These are phyloP conservation scores for Luzula sylvatica DNA, from an alignment of 176 grass and related monocot species.

Conservation along the genomic window DNA sequence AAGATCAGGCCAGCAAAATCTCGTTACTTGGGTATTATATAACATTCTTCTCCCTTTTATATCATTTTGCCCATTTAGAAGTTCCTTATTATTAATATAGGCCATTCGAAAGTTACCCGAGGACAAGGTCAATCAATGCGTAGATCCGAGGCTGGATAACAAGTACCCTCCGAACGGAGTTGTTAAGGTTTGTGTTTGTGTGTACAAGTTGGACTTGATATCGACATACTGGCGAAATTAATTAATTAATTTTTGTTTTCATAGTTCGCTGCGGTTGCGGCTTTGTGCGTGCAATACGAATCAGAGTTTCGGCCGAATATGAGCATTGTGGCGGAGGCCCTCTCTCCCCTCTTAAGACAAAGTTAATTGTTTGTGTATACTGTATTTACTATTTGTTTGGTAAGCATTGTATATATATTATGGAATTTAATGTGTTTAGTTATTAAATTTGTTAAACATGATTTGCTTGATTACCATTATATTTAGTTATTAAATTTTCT, in stretches of 20 bases:
- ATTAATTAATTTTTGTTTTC: slow-evolving; percentile 16
- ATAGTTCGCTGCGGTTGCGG: slow-evolving; percentile 64
- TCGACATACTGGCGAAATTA: no score
- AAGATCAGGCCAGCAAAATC: slow-evolving; percentile 76
- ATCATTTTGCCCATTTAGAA: not conserved
- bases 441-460: not conserved
- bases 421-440: no score
- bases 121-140: slow-evolving; percentile 71
- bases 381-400: slow-evolving; percentile 9
- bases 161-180: slow-evolving; percentile 63
- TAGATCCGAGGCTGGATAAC: slow-evolving; percentile 72
- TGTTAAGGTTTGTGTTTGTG: slow-evolving; percentile 47
- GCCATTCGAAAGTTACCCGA: slow-evolving; percentile 62
- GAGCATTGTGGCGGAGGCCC: slow-evolving; percentile 80
- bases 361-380: slow-evolving; percentile 26
- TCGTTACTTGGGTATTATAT: slow-evolving; percentile 86
- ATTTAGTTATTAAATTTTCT: no score
- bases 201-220: not conserved
- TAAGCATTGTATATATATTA: not conserved
- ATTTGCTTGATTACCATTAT: no score
- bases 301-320: slow-evolving; percentile 78
- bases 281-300: slow-evolving; percentile 69
- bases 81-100: slow-evolving; percentile 25
- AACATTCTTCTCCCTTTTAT: not conserved
- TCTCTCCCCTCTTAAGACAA: slow-evolving; percentile 58